Base-by-base conservation (phyloP, 805 yeast species). In the Metschnikowia amazonensis region DNA sequence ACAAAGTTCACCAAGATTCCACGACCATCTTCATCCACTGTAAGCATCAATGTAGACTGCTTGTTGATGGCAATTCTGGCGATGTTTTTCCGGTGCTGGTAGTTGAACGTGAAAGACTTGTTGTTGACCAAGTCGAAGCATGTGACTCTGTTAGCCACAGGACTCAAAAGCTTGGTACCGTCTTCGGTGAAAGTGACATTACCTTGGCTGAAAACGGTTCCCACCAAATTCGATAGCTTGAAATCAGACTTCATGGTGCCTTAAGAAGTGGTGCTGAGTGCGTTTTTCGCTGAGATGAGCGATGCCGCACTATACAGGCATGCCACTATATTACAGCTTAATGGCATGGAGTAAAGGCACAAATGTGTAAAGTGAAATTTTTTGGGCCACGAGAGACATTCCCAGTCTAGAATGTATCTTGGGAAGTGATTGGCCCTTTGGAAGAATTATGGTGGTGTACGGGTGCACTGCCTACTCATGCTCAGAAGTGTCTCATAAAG, bases 121-220 rank as follows among this genome's bases (percentile, higher is more conserved):
- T 84, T 89, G 60, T 86, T 84, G 42, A 86, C 74, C 50, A 92
- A 72, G 66, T 94, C 97, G 66, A 90, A 94, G 45, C 86, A 87
- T 14, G 89, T 76, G 25, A 94, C 90, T 60, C 98, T 70, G 64
- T 92, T 94, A 11, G 99, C 99, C 3, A 94, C 98, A 0, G 99
- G 98, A 48, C 94, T 83, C 37, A 94, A 67, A 28, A 94, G 72
- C 45, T 80, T 77, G 9, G 85, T 80, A 2, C 99, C 99, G 60
- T 90, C 97, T 1, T 83, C 80, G 1, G 95, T 83, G 69, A 84
- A 94, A 4, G 84, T 74, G 23, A 94, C 68, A 63, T 92, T 89
- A n/a, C 98, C 99, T 60, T 85, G 87, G 41, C 95, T 75, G 62
- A 94, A 94, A 3, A 94, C 98, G 0, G 98, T 90, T 24, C 99